Base-by-base conservation (phyloP, 306 rosid species). In the Bauhinia variegata region DNA sequence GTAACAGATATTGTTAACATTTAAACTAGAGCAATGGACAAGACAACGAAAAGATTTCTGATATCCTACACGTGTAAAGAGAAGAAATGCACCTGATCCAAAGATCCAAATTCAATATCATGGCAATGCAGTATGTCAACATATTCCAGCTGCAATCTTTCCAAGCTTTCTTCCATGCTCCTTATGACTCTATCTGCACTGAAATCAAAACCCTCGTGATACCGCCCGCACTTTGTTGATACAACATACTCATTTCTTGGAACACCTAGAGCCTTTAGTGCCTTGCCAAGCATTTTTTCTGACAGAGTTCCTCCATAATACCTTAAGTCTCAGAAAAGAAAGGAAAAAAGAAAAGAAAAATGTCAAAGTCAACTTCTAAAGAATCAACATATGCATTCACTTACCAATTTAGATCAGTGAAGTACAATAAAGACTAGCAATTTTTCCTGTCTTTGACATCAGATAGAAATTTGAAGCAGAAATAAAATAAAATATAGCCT, bases 91-190 rank as follows among this genome's bases (percentile, higher is more conserved):
- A 88, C 98, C 93, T 89, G 97, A 59, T 89, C 89, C 10, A 93
- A 85, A 41, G 86, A 81, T 11, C 86, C 97, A 58, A 88, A 93
- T 76, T 93, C 98, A 73, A 93, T 89, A 44, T 93, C 98, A 75
- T 93, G 98, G 71, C 98, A 93, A 54, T 86, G 96, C 36, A 93
- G 78, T 70, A 93, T 86, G 80, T 93, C 98, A 7, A 93, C 96
- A 12, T 89, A 89, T 33, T 89, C 96, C 8, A 93, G 80, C 83
- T 89, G 95, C 79, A 93, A 79, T 47, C 98, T 88, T 60, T 73
- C 79, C 85, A 93, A 88, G 78, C 98, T 93, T 87, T 93, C 98
- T 3, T 89, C 95, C 10, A 93, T 71, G 79, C 98, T 89, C 72
- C 60, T 82, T 8, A 87, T 87, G 11, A 92, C 96, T 79, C 96